phyloP scores from a whole-genome alignment of 208 protist species.

The Acanthamoeba sp. region DNA sequence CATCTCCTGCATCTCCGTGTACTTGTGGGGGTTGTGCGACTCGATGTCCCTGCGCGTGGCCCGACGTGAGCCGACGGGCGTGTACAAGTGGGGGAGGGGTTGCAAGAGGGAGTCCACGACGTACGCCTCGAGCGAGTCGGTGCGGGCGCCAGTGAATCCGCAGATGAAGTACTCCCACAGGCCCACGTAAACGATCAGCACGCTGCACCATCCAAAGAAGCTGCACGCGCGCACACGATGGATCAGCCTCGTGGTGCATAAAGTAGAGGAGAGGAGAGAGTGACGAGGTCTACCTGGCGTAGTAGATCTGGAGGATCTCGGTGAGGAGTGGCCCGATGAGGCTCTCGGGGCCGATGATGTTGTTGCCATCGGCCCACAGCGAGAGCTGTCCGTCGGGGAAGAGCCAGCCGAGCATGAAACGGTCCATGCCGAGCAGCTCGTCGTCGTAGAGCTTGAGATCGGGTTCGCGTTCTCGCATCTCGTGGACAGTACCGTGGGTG shows the following conservation, averaged over 20 bases:
- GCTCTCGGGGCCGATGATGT: conserved; percentile 32
- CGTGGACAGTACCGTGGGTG: conserved; percentile 53
- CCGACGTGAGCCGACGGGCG: not conserved
- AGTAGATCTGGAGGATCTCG: conserved; percentile 57
- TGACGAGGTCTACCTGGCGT: conserved; percentile 70
- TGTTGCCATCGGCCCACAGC: conserved; percentile 20
- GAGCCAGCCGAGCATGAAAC: conserved; percentile 29
- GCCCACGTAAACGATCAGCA: conserved; percentile 59
- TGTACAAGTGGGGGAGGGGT: not conserved
- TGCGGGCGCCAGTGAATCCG: conserved; percentile 15
- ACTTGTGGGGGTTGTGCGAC: conserved; percentile 27
- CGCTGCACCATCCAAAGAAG: conserved; percentile 65
- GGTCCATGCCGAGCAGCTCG: conserved; percentile 52
- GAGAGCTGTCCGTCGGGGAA: conserved; percentile 57
- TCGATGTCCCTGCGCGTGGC: not conserved
- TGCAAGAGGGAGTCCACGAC: not conserved
- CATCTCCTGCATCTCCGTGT: conserved; percentile 42
- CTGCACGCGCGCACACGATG: not conserved
- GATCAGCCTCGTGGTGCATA: too few species aligned
- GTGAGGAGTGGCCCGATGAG: conserved; percentile 11
- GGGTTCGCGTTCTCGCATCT: not conserved
- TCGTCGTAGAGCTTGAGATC: conserved; percentile 46
- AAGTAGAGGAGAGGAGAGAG: too few species aligned
- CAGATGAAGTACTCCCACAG: conserved; percentile 60
- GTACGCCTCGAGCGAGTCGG: conserved; percentile 32